Conservation (phyloP, 2,329 filamentous ascomycete genomes). For the Apiospora aurea region DNA sequence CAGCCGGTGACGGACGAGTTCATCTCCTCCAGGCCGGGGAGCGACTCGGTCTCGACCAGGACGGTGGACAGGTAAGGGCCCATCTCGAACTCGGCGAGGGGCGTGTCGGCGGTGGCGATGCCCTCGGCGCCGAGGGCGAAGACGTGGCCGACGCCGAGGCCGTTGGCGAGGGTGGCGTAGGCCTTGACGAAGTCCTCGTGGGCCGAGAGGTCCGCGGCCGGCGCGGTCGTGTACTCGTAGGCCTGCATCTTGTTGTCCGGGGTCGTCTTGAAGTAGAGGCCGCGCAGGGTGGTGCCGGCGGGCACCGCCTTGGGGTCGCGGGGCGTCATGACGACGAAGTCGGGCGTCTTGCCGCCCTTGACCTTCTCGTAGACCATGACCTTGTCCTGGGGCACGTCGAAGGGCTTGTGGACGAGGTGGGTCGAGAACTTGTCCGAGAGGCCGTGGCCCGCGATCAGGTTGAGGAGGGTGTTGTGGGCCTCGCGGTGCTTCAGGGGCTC, state of each 20-base stretch:
- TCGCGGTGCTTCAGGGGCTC: slow-evolving; percentile 20
- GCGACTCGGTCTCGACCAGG: slow-evolving; percentile 14
- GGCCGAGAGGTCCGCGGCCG: slow-evolving; percentile 1
- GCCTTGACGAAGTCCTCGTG: slow-evolving; percentile 22
- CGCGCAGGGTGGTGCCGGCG: slow-evolving; percentile 5
- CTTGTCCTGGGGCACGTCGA: slow-evolving; percentile 1
- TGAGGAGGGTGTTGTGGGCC: neutral
- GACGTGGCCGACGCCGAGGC: slow-evolving; percentile 15
- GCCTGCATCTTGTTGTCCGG: slow-evolving; percentile 21
- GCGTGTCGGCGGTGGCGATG: slow-evolving; percentile 2
- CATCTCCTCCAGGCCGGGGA: neutral
- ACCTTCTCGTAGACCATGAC: slow-evolving; percentile 23
- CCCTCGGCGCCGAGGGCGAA: slow-evolving; percentile 19
- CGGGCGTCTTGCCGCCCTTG: slow-evolving; percentile 21
- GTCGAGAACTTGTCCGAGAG: slow-evolving; percentile 16
- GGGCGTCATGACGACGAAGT: slow-evolving; percentile 15
- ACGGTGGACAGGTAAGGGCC: slow-evolving; percentile 12
- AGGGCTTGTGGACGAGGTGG: slow-evolving; percentile 19
- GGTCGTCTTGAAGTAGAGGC: slow-evolving; percentile 18
- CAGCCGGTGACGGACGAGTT: neutral
- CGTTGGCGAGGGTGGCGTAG: slow-evolving; percentile 17
- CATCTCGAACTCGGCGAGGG: slow-evolving; percentile 21
- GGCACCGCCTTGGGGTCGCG: neutral
- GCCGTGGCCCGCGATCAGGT: slow-evolving; percentile 11
- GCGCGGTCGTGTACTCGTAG: slow-evolving; percentile 17